Evolutionary conservation across 164 flowering plant species (phyloP).

Genomic region (Vitis rotundifolia): DNA sequence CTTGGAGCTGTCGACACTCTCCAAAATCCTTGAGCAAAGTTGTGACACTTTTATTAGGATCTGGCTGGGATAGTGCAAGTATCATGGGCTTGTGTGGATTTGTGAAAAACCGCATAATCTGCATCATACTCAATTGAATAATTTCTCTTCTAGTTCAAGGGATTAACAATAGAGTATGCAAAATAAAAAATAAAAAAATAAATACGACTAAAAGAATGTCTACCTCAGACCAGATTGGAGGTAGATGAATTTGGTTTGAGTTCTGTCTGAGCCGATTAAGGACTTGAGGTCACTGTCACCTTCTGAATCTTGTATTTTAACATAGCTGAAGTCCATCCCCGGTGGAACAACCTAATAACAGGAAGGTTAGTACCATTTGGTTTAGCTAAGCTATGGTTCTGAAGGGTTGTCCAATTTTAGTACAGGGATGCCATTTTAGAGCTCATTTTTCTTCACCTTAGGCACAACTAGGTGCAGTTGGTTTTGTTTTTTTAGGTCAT

Average conservation of each 20-base stretch:
- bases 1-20: conserved; percentile 65
- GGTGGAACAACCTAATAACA: conserved; percentile 74
- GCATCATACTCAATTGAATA: conserved; percentile 27
- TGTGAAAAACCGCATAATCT: conserved; percentile 82
- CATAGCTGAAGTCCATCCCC: conserved; percentile 85
- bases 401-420: too few species aligned
- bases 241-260: conserved; percentile 50
- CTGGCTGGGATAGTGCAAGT: conserved; percentile 83
- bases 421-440: too few species aligned
- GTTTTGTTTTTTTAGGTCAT: too few species aligned
- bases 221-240: conserved; percentile 83
- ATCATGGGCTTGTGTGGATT: conserved; percentile 91
- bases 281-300: conserved; percentile 61
- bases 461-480: too few species aligned
- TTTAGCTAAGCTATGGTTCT: too few species aligned
- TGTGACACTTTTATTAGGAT: conserved; percentile 82
- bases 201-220: conserved; percentile 1
- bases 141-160: background rate
- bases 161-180: background rate
- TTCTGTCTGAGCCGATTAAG: conserved; percentile 51
- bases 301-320: conserved; percentile 55
- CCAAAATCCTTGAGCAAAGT: conserved; percentile 82
- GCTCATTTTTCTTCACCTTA: too few species aligned
- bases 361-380: too few species aligned
- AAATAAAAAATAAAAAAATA: too few species aligned